A percentile compares a stretch with the other conserved stretches of the same genome.
These are phyloP conservation scores for Sporisorium reilianum DNA, from an alignment of 1,284 basidiomycete genomes.

Conservation along the genomic window DNA sequence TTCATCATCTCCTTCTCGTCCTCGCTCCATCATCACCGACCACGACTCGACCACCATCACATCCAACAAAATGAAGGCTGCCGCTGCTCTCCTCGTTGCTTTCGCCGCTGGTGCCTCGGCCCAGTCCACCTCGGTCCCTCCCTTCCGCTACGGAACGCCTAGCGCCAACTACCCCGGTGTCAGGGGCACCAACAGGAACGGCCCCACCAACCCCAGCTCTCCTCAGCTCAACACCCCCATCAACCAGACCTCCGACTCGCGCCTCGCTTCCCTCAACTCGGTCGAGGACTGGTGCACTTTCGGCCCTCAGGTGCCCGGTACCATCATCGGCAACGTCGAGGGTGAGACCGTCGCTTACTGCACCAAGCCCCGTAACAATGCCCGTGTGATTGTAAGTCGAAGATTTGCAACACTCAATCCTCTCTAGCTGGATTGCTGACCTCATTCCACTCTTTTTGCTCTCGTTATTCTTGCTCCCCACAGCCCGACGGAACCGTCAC, in stretches of 20 bases:
- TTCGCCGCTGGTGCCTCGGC: conserved; percentile 28
- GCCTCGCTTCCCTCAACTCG: conserved; percentile 66
- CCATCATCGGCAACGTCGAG: conserved; percentile 77
- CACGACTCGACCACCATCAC: not conserved
- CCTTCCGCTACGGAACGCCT: conserved; percentile 62
- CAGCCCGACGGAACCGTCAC: conserved; percentile 68
- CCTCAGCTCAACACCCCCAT: conserved; percentile 63
- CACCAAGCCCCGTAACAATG: conserved; percentile 72
- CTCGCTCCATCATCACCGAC: not conserved
- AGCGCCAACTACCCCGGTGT: conserved; percentile 59
- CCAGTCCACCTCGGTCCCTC: conserved; percentile 19
- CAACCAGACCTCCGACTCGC: conserved; percentile 65
- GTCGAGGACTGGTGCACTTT: conserved; percentile 69
- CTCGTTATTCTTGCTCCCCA: too few species aligned
- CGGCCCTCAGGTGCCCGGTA: conserved; percentile 69
- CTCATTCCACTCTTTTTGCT: too few species aligned
- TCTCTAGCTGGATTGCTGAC: too few species aligned
- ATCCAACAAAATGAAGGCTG: conserved; percentile 38
- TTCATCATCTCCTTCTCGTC: too few species aligned
- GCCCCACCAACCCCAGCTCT: conserved; percentile 62
- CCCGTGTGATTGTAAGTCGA: conserved; percentile 68
- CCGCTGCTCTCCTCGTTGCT: conserved; percentile 35
- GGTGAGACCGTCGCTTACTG: conserved; percentile 80
- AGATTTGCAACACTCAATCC: too few species aligned
- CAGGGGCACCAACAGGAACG: conserved; percentile 44